Percentiles rank a stretch among this genome's conserved stretches.
phyloP scores from a whole-genome alignment of 2,329 filamentous ascomycete species.

The Scolecobasidium constrictum region DNA sequence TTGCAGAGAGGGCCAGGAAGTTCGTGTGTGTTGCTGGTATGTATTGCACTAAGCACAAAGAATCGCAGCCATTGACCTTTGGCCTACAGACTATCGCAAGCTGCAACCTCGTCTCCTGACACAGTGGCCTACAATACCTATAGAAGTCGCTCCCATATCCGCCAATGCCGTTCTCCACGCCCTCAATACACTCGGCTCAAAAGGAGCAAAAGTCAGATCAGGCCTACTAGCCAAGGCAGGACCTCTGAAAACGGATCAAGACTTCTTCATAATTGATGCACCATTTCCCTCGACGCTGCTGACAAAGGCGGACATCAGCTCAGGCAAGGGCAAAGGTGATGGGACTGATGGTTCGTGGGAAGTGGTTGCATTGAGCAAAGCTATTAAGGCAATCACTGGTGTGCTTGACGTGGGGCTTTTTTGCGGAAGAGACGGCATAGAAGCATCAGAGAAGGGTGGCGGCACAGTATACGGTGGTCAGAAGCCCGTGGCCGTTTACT shows the following conservation, averaged over 20 bases:
- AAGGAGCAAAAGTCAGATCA: constrained; percentile 58
- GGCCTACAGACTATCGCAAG: constrained; percentile 85
- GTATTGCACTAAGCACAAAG: constrained; percentile 19
- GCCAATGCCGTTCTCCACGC: constrained; percentile 65
- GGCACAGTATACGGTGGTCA: constrained; percentile 52
- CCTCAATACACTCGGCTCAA: constrained; percentile 62
- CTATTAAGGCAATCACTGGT: constrained; percentile 72
- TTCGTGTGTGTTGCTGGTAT: constrained; percentile 79
- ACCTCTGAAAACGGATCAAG: constrained; percentile 75
- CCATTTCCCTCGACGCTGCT: constrained; percentile 64
- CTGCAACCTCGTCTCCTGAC: constrained; percentile 63
- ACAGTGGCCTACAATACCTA: constrained; percentile 76
- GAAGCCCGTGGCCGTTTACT: constrained; percentile 89
- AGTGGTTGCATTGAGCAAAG: constrained; percentile 60
- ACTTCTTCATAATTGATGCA: constrained; percentile 85
- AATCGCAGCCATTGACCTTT: constrained; percentile 1
- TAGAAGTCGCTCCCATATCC: constrained; percentile 84
- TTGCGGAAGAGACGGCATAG: constrained; percentile 64
- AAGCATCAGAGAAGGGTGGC: constrained; percentile 40
- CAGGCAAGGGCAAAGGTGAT: constrained; percentile 34
- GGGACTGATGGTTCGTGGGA: constrained; percentile 65
- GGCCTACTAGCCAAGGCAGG: constrained; percentile 69
- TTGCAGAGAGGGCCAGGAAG: constrained; percentile 71
- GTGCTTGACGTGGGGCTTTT: constrained; percentile 92
- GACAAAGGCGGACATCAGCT: constrained; percentile 45